Evolutionary conservation across 768 basidiomycete genomes (phyloP), one percentile per base, ranked within the genome.

Genomic region (Lepiota brunneoincarnata): DNA sequence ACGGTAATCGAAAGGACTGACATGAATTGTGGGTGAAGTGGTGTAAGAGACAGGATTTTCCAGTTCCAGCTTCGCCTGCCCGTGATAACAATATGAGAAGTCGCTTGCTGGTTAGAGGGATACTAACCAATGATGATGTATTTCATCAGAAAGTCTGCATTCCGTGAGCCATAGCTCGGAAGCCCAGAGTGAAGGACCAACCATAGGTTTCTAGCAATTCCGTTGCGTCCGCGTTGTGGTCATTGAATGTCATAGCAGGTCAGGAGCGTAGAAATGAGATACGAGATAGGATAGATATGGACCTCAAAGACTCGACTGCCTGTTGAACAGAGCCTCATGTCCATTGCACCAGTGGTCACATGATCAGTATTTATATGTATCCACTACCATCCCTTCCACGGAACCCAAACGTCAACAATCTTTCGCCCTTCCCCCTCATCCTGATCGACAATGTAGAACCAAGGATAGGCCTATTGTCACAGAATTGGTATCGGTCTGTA

Each of bases 21-120:
- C 96, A 98, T 55, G 87, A 81, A 69, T 96, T 95, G 72, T 96
- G 92, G 56, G 93, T 92, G 69, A 98, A 98, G 59, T 97, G 93
- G 69, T 98, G 93, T 47, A 99, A 76, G 50, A 98, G 75, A 70
- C 97, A 98, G 18, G 94, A 95, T 80, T 99, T 99, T 36, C 97
- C 97, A 3, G 93, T 91, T 58, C 94, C 96, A 18, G 96, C 91
- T 75, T 98, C 95, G 59, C 95, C 95, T 98, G 58, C 36, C 11
- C 50, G 37, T 56, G 40, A 28, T 35, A 41, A 18, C 34, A 26
- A 45, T 45, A 41, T 49, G 50, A 57, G 21, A 20, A 48, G 34
- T 28, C 54, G 51, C 50, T 46, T 51, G 42, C 55, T 11, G n/a
- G 52, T 28, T 47, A 28, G 21, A 45, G 40, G 28, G 35, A 43